These are phyloP conservation scores for Ustilago esculenta DNA, from an alignment of 1,284 basidiomycete genomes.

Conservation along the genomic window DNA sequence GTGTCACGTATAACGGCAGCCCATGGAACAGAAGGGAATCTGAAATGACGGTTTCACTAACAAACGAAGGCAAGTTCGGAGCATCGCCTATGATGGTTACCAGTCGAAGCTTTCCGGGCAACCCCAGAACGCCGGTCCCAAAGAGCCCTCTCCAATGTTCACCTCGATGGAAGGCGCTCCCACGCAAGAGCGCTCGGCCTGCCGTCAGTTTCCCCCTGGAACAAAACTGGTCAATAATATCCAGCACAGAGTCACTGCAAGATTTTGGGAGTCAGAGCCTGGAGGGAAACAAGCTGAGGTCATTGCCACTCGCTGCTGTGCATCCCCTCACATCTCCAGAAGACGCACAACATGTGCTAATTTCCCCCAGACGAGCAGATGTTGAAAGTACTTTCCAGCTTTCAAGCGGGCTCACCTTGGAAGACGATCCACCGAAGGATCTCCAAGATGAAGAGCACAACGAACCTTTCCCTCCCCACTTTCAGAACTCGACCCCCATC, in stretches of 20 bases:
- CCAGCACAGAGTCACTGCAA: neutral
- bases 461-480: neutral
- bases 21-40: slow-evolving; percentile 13
- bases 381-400: too few species aligned
- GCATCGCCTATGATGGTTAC: slow-evolving; percentile 1
- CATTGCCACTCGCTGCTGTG: slow-evolving; percentile 16
- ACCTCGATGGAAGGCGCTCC: neutral
- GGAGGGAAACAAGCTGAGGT: slow-evolving; percentile 11
- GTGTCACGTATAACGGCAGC: slow-evolving; percentile 1
- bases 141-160: slow-evolving; percentile 12
- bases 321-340: slow-evolving; percentile 15
- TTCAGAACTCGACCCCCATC: neutral
- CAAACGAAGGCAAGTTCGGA: neutral
- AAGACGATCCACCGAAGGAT: neutral
- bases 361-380: too few species aligned
- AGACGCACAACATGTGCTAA: too few species aligned
- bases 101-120: slow-evolving; percentile 20
- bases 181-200: neutral
- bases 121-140: slow-evolving; percentile 4
- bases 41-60: slow-evolving; percentile 6
- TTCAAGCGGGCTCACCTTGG: neutral
- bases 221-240: too few species aligned
- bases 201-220: too few species aligned
- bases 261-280: neutral
- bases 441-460: neutral